Conservation (phyloP, 257 asterid genomes). For the Solanum chilense region DNA sequence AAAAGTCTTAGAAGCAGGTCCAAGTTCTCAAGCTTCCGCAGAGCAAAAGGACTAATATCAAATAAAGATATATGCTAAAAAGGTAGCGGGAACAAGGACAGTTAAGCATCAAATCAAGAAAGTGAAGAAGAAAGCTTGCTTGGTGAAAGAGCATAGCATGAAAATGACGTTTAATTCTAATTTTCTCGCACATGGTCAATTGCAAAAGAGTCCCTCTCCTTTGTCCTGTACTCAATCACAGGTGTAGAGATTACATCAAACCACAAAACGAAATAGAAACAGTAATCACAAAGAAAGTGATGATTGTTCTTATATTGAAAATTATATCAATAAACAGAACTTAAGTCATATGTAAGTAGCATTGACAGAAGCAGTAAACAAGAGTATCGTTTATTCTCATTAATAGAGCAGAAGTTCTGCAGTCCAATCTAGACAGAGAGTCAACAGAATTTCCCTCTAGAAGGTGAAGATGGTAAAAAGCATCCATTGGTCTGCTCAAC, state of each 20-base stretch:
- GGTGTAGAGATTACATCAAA: not conserved
- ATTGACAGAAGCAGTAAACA: not conserved
- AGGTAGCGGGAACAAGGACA: not conserved
- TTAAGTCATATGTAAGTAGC: not conserved
- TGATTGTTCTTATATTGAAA: not conserved
- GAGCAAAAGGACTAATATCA: not conserved
- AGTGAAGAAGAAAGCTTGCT: not conserved
- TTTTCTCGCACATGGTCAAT: not conserved
- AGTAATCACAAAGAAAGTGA: not conserved
- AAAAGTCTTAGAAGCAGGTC: not conserved
- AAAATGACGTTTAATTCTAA: not conserved
- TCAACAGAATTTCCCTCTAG: not conserved
- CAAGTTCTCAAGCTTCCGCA: not conserved
- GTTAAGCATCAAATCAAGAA: not conserved
- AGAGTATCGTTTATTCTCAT: not conserved
- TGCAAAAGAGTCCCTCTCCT: not conserved
- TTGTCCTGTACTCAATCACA: not conserved
- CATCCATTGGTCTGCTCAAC: not conserved
- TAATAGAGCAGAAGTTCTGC: not conserved
- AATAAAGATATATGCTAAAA: not conserved
- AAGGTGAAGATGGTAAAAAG: not conserved
- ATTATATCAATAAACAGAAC: not conserved
- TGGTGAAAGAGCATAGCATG: not conserved
- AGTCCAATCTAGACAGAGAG: not conserved
- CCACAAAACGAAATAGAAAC: not conserved